Evolutionary conservation across 257 asterid species (phyloP), one percentile per base, ranked within the genome.

Genomic region (Petrea volubilis): DNA sequence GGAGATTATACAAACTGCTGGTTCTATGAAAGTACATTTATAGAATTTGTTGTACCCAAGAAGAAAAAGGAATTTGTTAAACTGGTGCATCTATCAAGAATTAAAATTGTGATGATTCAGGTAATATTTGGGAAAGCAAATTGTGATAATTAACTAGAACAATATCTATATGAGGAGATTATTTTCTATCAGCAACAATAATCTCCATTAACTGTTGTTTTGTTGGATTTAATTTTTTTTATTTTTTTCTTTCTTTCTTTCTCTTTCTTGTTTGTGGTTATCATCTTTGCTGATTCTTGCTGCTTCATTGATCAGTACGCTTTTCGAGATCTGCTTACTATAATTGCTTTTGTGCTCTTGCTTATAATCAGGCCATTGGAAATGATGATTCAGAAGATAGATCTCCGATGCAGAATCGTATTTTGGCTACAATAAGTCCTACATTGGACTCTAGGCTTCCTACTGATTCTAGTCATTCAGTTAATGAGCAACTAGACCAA

Each of bases 341-440:
- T 66, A 23, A 27, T 61, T 55, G 24, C 49, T 63, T 73, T 60
- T 23, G 72, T 67, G 51, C 57, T 55, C 76, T 82, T 86, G 44
- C 69, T 62, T 49, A 62, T 52, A n/a, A 43, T 47, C 90, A 93
- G 98, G 96, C 79, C 64, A 80, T 81, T 27, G 84, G 86, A 51
- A 85, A 80, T 80, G 90, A 83, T 75, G 94, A 85, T 81, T 78
- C 89, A 49, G 96, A 90, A 73, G 74, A 80, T 77, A 91, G 81
- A 27, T 78, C 92, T 57, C 79, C 83, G 43, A 75, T 67, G 72
- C 82, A 70, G 29, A 82, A 64, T 79, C 75, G 43, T 68, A 74
- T 82, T 50, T 64, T 64, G 58, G 80, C 68, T 53, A 71, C 86
- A 69, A 80, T 77, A 67, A 85, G 79, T 52, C 74, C 77, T 71